phyloP scores from a whole-genome alignment of 1,284 basidiomycete genomes.

The Marasmius fiardii region DNA sequence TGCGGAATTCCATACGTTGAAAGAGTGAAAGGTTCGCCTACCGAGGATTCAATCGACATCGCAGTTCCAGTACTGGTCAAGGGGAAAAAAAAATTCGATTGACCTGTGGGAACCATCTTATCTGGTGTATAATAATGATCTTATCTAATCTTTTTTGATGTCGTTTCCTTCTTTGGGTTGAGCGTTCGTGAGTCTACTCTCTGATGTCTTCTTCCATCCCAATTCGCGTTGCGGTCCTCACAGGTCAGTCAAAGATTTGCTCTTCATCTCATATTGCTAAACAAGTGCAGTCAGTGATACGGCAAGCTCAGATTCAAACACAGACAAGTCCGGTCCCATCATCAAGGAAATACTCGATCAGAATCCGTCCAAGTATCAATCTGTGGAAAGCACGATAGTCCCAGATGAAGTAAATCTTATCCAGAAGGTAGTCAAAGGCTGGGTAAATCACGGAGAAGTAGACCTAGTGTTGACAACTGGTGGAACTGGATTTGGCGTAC shows the following conservation, averaged over 20 bases:
- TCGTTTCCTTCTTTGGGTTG: too few species aligned
- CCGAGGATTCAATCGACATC: conserved; percentile 37
- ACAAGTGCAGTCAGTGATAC: conserved; percentile 64
- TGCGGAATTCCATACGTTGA: conserved; percentile 40
- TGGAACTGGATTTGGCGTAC: conserved; percentile 81
- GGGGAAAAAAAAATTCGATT: background rate
- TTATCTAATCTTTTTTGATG: background rate
- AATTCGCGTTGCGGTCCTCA: conserved; percentile 31
- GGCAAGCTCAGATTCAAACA: conserved; percentile 45
- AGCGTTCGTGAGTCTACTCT: too few species aligned
- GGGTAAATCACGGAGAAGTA: conserved; percentile 41
- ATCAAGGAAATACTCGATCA: conserved; percentile 47
- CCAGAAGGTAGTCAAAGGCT: conserved; percentile 40
- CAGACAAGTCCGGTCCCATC: conserved; percentile 64
- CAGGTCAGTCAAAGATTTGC: conserved; percentile 23
- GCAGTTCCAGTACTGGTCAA: background rate
- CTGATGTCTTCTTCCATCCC: background rate
- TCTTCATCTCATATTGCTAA: conserved; percentile 4
- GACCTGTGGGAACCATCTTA: background rate
- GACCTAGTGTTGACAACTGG: conserved; percentile 82
- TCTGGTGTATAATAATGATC: background rate
- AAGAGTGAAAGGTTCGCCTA: conserved; percentile 61
- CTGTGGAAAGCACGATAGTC: conserved; percentile 40
- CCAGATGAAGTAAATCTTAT: conserved; percentile 63
- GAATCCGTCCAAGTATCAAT: conserved; percentile 34